Base-by-base conservation (phyloP, 2,329 filamentous ascomycete species). In the Aspergillus sp. region DNA sequence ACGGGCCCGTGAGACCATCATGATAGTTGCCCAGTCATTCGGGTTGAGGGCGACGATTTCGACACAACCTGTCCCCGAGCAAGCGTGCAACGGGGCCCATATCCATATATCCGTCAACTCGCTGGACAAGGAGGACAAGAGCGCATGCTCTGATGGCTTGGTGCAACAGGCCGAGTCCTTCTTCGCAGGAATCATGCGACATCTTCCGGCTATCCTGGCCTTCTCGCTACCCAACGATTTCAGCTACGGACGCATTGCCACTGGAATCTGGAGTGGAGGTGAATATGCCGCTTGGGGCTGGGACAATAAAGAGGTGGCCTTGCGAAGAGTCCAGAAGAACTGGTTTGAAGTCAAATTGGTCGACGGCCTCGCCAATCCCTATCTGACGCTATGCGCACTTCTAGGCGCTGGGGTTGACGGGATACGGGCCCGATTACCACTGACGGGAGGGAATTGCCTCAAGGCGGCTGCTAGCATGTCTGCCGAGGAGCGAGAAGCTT, bases 361-460 rank as follows among this genome's bases (percentile, higher is more conserved):
- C 52, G 57, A 60, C 47, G 59, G 60, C 7, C 41, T 62, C 32
- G 56, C 59, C 7, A 63, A 63, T 42, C 60, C 60, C n/a, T 63
- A 62, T 43, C 41, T 60, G n/a, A 54, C 48, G 3, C 36, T 60
- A 9, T 53, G 49, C 27, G 54, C 57, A 0, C 50, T 61, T 30
- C 36, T 61, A 19, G 50, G 51, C 0, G 57, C 55, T 4, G 58
- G 58, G 9, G 44, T 55, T 5, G 47, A 52, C 35, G 51, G 54
- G 10, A 41, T 54, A 27, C 19, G 29, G 4, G 47, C 8, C 8
- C 28, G 9, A 5, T 26, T 29, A 29, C 27, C 29, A 7, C 28
- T 45, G 44, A n/a, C 4, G 8, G 36, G 28, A 4, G 29, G 44
- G 4, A 28, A 45, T 29, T 40, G 36, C 34, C 7, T 7, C 6